A percentile compares a stretch with the other conserved stretches of the same genome.
Evolutionary conservation across 2,329 filamentous ascomycete species (phyloP).

Genomic region (Stachybotrys chartarum): DNA sequence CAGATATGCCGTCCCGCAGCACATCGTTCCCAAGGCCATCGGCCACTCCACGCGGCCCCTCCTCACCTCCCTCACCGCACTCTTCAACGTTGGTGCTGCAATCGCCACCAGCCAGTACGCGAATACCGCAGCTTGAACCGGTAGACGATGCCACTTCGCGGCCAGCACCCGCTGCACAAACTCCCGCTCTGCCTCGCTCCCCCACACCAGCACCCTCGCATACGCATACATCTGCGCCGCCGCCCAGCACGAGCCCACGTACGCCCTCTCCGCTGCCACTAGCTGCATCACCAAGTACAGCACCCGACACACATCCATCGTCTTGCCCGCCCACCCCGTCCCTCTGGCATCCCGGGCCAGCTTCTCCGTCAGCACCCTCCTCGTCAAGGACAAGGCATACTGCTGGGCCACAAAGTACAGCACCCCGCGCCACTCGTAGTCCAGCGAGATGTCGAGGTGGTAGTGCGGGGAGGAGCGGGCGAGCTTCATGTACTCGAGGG

Average conservation of each 20-base stretch:
- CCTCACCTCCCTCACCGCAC: neutral
- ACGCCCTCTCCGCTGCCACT: constrained; percentile 18
- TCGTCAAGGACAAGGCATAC: neutral
- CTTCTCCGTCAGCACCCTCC: neutral
- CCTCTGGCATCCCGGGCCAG: neutral
- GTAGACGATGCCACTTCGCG: constrained; percentile 5
- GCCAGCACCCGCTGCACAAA: constrained; percentile 6
- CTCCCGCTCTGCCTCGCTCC: constrained; percentile 4
- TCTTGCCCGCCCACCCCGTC: neutral
- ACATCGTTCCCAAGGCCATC: constrained; percentile 5
- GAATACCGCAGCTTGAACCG: constrained; percentile 10
- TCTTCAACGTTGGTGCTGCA: constrained; percentile 5
- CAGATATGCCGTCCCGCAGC: constrained; percentile 14
- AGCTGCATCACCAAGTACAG: constrained; percentile 18
- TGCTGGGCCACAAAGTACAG: constrained; percentile 1
- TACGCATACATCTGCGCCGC: constrained; percentile 18
- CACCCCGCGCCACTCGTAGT: constrained; percentile 4
- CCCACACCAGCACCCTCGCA: constrained; percentile 9
- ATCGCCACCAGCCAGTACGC: constrained; percentile 8
- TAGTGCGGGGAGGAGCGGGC: constrained; percentile 26
- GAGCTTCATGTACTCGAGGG: constrained; percentile 26
- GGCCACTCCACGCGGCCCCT: constrained; percentile 3
- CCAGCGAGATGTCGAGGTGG: constrained; percentile 21
- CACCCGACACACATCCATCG: constrained; percentile 3
- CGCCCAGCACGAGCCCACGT: constrained; percentile 17